These are phyloP conservation scores for Corinectria fuckeliana DNA, from an alignment of 2,329 filamentous ascomycete genomes.

Conservation along the genomic window DNA sequence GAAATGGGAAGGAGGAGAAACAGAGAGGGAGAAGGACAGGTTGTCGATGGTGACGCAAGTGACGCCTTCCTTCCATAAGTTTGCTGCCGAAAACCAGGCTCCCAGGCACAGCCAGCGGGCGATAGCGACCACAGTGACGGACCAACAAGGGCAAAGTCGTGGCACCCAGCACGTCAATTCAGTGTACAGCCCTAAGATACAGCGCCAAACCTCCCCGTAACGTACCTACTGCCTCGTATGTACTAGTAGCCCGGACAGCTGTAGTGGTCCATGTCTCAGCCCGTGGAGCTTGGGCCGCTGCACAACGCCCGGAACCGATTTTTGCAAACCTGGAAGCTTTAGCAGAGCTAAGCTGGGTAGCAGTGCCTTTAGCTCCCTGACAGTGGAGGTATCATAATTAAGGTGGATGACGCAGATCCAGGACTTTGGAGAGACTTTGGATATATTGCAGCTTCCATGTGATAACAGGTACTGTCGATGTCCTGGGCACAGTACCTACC, in stretches of 20 bases:
- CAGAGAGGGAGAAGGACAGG: slow-evolving; percentile 11
- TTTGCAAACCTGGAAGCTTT: not conserved
- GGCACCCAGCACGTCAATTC: no score
- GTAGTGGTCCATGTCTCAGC: no score
- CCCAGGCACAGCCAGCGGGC: not conserved
- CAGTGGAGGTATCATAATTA: slow-evolving; percentile 16
- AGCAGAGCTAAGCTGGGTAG: not conserved
- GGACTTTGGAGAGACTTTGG: not conserved
- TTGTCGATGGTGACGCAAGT: slow-evolving; percentile 15
- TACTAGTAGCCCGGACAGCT: no score
- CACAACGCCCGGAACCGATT: slow-evolving; percentile 16
- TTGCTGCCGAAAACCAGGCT: slow-evolving; percentile 1
- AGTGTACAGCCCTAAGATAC: slow-evolving; percentile 16
- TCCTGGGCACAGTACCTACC: not conserved
- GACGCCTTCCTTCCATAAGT: slow-evolving; percentile 14
- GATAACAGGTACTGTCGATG: not conserved
- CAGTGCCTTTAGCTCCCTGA: slow-evolving; percentile 5
- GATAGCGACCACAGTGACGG: not conserved
- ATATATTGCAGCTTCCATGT: not conserved
- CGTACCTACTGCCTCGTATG: no score
- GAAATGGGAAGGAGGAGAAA: not conserved
- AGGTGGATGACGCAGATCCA: slow-evolving; percentile 9
- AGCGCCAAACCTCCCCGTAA: slow-evolving; percentile 4
- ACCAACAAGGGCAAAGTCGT: not conserved
- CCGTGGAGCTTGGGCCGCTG: slow-evolving; percentile 19